Conservation (phyloP, 176 grass and related monocot genomes). For the Carex pumila region DNA sequence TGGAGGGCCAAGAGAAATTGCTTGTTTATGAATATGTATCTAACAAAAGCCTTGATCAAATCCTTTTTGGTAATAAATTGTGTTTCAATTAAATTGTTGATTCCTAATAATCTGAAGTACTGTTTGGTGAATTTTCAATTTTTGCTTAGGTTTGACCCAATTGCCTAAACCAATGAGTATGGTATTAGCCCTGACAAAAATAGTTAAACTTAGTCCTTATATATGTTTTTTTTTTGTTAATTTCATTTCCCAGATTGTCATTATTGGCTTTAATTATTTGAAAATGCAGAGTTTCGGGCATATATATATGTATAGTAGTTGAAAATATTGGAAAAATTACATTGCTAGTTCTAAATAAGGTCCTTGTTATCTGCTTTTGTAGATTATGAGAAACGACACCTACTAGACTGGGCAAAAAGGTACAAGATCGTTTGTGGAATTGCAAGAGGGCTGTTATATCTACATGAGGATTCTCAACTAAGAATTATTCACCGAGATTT, state of each 20-base stretch:
- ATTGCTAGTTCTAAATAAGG: neutral
- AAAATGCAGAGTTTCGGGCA: neutral
- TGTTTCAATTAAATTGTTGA: too few relatives aligned
- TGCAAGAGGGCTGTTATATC: constrained; percentile 25
- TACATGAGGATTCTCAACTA: constrained; percentile 35
- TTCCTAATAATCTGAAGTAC: neutral
- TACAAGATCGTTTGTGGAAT: constrained; percentile 29
- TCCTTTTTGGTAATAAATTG: constrained; percentile 29
- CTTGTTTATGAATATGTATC: constrained; percentile 29
- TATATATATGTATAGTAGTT: neutral
- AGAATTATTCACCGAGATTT: constrained; percentile 37
- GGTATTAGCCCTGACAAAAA: neutral
- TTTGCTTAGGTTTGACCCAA: neutral
- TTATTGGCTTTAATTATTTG: neutral
- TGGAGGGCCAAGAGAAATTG: constrained; percentile 24
- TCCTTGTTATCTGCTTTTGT: neutral
- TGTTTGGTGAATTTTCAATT: neutral
- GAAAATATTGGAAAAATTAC: neutral
- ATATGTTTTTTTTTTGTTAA: too few relatives aligned
- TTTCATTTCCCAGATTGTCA: too few relatives aligned
- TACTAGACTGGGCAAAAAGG: constrained; percentile 22
- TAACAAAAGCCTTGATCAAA: constrained; percentile 28
- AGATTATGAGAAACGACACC: constrained; percentile 13
- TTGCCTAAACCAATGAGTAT: too few relatives aligned
- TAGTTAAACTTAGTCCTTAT: neutral